Percentiles rank a stretch among this genome's conserved stretches.
phyloP scores from a whole-genome alignment of 2,329 filamentous ascomycete species.

The Aureobasidium sp. region DNA sequence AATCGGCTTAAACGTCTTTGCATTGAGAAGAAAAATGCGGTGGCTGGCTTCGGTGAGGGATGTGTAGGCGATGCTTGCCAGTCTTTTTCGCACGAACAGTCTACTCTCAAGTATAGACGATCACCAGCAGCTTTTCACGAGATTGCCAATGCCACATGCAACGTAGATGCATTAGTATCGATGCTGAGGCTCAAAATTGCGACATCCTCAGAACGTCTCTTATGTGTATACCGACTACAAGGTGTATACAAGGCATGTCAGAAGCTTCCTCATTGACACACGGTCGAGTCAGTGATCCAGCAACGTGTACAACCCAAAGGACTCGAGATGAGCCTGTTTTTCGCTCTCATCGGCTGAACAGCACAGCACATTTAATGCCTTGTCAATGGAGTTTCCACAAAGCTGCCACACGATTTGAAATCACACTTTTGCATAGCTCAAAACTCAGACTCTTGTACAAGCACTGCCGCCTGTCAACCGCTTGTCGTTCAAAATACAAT shows the following conservation, averaged over 20 bases:
- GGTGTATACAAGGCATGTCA: not conserved
- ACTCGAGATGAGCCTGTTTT: not conserved
- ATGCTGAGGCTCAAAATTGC: not conserved
- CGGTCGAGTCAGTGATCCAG: not conserved
- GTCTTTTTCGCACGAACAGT: not conserved
- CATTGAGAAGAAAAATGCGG: not conserved
- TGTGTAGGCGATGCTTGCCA: not conserved
- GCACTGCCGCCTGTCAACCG: not conserved
- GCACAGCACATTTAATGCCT: not conserved
- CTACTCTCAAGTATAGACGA: not conserved
- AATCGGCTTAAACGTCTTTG: not conserved
- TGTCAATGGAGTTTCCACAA: not conserved
- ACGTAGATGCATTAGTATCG: not conserved
- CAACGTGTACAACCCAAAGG: not conserved
- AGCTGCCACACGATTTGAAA: not conserved
- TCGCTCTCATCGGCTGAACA: not conserved
- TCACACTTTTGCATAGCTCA: not conserved
- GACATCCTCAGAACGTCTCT: not conserved
- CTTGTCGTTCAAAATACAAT: not conserved
- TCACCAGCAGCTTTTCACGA: not conserved
- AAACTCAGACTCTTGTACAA: not conserved
- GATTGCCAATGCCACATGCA: not conserved
- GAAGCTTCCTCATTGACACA: not conserved
- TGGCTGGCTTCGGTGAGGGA: not conserved
- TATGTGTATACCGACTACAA: not conserved